Evolutionary conservation across 2,329 filamentous ascomycete genomes (phyloP).

Genomic region (Monascus ruber): DNA sequence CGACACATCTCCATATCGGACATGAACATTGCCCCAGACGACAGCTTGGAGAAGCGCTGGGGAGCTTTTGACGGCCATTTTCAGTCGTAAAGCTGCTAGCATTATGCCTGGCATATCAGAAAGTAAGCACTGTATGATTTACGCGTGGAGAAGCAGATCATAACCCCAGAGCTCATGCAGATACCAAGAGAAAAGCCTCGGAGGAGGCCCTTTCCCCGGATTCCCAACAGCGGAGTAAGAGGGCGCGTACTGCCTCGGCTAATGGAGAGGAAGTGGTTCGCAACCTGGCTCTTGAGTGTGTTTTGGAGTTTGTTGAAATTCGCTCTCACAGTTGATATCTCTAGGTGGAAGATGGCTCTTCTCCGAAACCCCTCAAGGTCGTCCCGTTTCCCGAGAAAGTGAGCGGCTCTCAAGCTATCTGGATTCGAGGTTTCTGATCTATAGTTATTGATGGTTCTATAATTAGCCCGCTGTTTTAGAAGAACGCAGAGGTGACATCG

Average conservation of each 20-base stretch:
- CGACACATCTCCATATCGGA: too few relatives aligned
- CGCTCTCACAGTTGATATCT: constrained; percentile 3
- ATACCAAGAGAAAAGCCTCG: constrained; percentile 39
- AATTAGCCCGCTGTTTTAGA: constrained; percentile 73
- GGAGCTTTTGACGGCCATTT: too few relatives aligned
- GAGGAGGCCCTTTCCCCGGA: constrained; percentile 35
- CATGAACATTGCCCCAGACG: too few relatives aligned
- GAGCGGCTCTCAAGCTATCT: constrained; percentile 8
- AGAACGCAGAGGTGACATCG: constrained; percentile 86
- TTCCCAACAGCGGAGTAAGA: constrained; percentile 35
- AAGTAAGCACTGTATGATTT: background rate
- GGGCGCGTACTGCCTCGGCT: constrained; percentile 38
- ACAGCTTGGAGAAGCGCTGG: too few relatives aligned
- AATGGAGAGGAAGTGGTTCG: constrained; percentile 24
- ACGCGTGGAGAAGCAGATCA: background rate
- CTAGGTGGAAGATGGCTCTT: constrained; percentile 25
- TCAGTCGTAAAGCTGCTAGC: too few relatives aligned
- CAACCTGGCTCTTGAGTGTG: too few relatives aligned
- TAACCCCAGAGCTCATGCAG: constrained; percentile 11
- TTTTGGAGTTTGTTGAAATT: too few relatives aligned
- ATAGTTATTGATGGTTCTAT: background rate
- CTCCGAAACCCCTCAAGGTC: constrained; percentile 46
- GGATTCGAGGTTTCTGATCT: too few relatives aligned
- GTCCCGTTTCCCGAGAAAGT: constrained; percentile 88
- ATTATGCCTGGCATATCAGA: background rate